A percentile compares a stretch with the other conserved stretches of the same genome.
Conservation (phyloP, 768 basidiomycete species). For the Auriscalpium vulgare region DNA sequence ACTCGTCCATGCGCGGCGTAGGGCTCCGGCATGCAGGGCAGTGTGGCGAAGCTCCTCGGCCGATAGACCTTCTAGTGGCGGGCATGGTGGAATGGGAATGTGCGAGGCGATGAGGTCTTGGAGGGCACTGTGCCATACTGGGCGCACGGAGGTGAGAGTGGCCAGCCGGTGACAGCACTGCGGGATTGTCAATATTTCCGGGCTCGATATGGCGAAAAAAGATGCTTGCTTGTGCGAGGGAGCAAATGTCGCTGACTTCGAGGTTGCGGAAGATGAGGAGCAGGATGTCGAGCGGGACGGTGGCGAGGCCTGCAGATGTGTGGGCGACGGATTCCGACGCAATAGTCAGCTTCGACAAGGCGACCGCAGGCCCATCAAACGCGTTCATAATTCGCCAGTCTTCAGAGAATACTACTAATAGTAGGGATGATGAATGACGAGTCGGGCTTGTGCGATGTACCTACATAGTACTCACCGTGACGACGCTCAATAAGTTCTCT, state of each 20-base stretch:
- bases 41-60: background rate
- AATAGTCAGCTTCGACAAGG: no score
- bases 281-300: background rate
- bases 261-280: slow-evolving; percentile 2
- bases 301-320: no score
- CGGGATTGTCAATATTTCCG: no score
- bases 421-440: no score
- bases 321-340: no score
- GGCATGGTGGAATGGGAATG: background rate
- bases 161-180: background rate
- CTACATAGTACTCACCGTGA: no score
- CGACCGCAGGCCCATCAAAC: no score
- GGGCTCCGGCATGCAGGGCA: background rate
- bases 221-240: background rate
- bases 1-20: background rate
- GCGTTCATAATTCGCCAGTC: no score
- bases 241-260: background rate
- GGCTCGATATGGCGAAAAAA: no score
- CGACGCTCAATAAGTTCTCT: no score
- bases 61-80: background rate
- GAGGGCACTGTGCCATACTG: background rate
- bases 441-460: no score
- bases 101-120: background rate
- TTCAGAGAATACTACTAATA: no score
- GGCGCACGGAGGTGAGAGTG: background rate